Conservation (phyloP, 2,329 filamentous ascomycete genomes). For the Neocatenulostroma microsporum region DNA sequence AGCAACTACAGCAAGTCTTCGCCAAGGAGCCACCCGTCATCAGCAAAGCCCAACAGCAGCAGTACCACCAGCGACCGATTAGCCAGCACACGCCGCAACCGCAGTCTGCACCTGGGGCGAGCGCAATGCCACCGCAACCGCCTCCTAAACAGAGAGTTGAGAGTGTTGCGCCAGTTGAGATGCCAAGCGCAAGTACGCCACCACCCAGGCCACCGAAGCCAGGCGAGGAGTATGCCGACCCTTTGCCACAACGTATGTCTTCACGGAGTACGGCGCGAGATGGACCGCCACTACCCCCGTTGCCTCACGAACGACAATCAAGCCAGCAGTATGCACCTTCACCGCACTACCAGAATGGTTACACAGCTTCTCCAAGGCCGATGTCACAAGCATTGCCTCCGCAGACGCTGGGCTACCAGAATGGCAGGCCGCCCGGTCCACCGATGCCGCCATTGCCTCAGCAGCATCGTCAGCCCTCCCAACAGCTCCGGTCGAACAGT, state of each 20-base stretch:
- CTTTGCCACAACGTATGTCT: constrained; percentile 6
- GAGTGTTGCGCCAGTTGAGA: constrained; percentile 13
- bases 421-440: constrained; percentile 14
- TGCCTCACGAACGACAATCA: constrained; percentile 20
- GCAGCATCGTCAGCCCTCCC: constrained; percentile 25
- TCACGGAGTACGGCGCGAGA: constrained; percentile 14
- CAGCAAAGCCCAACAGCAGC: constrained; percentile 54
- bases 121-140: constrained; percentile 24
- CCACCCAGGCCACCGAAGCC: constrained; percentile 50
- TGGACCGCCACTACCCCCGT: constrained; percentile 30
- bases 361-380: constrained; percentile 19
- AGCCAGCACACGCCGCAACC: constrained; percentile 62
- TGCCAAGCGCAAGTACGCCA: constrained; percentile 22
- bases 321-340: constrained; percentile 9
- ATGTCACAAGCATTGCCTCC: constrained; percentile 5
- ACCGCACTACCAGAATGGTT: constrained; percentile 13
- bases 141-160: constrained; percentile 30
- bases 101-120: constrained; percentile 43
- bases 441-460: constrained; percentile 34
- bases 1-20: constrained; percentile 77
- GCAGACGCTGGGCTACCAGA: constrained; percentile 9
- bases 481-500: constrained; percentile 12
- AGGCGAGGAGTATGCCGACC: constrained; percentile 25
- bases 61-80: constrained; percentile 46
- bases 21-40: constrained; percentile 90